Conservation (phyloP, 2,329 filamentous ascomycete species). For the Chaetomium sp. region DNA sequence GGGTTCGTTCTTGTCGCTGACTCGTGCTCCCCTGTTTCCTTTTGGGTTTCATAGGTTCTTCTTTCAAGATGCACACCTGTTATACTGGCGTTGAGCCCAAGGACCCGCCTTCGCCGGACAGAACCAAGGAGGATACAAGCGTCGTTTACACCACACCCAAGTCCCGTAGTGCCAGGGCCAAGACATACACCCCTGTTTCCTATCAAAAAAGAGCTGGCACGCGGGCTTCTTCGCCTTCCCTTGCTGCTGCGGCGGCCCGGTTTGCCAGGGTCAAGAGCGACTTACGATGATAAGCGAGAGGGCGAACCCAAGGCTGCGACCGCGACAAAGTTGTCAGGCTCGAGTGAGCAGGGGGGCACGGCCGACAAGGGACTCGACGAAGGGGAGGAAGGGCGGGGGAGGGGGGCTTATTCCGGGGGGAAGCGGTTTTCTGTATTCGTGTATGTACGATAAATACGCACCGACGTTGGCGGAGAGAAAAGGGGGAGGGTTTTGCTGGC, state of each 20-base stretch:
- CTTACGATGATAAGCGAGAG: neutral
- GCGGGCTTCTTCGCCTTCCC: neutral
- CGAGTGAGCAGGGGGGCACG: neutral
- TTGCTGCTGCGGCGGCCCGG: neutral
- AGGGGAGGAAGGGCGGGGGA: neutral
- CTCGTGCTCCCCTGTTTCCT: neutral
- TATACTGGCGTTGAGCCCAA: neutral
- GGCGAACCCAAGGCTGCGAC: neutral
- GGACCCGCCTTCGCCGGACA: neutral
- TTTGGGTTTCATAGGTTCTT: conserved; percentile 9
- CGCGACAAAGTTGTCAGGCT: neutral
- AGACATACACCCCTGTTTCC: neutral
- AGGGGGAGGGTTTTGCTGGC: neutral
- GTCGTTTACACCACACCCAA: neutral
- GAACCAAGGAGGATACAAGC: neutral
- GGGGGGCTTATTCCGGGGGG: neutral
- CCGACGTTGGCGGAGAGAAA: neutral
- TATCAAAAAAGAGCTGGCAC: neutral
- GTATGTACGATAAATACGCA: conserved; percentile 12
- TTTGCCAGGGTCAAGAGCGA: neutral
- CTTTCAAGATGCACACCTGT: neutral
- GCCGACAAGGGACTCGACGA: neutral
- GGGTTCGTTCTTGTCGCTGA: conserved; percentile 4
- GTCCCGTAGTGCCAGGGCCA: neutral
- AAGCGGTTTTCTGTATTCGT: conserved; percentile 3